phyloP scores from a whole-genome alignment of 768 basidiomycete species.

The Myochromella boudieri region DNA sequence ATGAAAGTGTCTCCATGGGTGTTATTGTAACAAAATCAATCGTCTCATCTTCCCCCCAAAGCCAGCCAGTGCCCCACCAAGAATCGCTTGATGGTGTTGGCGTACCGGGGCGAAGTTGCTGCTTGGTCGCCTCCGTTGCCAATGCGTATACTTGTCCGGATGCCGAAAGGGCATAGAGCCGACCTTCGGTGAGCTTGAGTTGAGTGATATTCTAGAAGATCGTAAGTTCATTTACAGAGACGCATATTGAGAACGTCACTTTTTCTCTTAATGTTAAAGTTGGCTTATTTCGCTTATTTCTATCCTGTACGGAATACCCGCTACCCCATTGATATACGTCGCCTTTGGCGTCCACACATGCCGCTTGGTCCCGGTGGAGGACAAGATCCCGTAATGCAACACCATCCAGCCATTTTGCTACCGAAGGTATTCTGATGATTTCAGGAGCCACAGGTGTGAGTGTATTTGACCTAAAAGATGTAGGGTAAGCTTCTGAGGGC shows the following conservation, averaged over 20 bases:
- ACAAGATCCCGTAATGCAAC: slow-evolving; percentile 74
- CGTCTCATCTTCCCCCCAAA: slow-evolving; percentile 51
- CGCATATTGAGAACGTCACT: slow-evolving; percentile 34
- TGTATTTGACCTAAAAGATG: slow-evolving; percentile 40
- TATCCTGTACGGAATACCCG: slow-evolving; percentile 47
- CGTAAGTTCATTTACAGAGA: neutral
- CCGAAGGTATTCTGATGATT: slow-evolving; percentile 47
- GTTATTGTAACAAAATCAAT: slow-evolving; percentile 63
- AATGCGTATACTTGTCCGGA: slow-evolving; percentile 76
- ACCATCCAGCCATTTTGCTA: slow-evolving; percentile 59
- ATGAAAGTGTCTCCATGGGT: slow-evolving; percentile 51
- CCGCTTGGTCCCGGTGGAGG: slow-evolving; percentile 65
- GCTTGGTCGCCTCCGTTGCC: slow-evolving; percentile 48
- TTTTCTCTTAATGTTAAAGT: slow-evolving; percentile 62
- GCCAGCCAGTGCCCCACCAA: slow-evolving; percentile 65
- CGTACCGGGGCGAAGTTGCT: slow-evolving; percentile 38
- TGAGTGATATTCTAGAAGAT: slow-evolving; percentile 61
- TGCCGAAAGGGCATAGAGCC: slow-evolving; percentile 76
- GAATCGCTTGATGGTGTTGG: slow-evolving; percentile 43
- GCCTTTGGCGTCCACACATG: slow-evolving; percentile 75
- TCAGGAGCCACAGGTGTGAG: slow-evolving; percentile 41
- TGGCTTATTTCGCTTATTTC: slow-evolving; percentile 33
- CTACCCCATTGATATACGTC: slow-evolving; percentile 87
- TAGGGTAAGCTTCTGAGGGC: neutral
- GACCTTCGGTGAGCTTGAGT: slow-evolving; percentile 57